A percentile compares a stretch with the other conserved stretches of the same genome.
Conservation (phyloP, 2,329 filamentous ascomycete species). For the Lasiodiplodia theobromae region DNA sequence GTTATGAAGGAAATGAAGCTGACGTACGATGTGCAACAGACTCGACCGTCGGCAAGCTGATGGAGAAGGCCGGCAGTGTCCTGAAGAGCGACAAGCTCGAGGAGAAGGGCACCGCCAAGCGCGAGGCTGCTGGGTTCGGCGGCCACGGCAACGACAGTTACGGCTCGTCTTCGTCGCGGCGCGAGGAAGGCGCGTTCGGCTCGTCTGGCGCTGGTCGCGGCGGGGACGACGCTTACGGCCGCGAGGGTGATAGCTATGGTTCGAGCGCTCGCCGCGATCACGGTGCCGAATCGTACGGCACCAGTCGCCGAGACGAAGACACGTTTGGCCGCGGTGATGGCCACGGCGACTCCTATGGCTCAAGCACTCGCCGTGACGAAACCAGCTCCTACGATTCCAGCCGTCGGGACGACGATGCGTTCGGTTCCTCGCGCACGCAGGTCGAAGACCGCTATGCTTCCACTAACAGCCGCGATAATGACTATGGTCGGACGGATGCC, state of each 20-base stretch:
- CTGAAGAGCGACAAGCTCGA: slow-evolving; percentile 58
- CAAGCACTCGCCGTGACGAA: neutral
- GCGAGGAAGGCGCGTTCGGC: too few species aligned
- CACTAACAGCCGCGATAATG: neutral
- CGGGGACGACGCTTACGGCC: slow-evolving; percentile 28
- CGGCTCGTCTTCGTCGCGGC: neutral
- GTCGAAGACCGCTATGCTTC: neutral
- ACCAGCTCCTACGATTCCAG: neutral
- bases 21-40: slow-evolving; percentile 41
- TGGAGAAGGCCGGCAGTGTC: slow-evolving; percentile 64
- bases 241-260: slow-evolving; percentile 5
- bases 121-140: slow-evolving; percentile 43
- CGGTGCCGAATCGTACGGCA: too few species aligned
- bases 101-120: slow-evolving; percentile 60
- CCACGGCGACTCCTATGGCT: slow-evolving; percentile 1
- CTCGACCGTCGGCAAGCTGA: slow-evolving; percentile 62
- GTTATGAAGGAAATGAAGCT: neutral
- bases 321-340: neutral
- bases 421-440: neutral
- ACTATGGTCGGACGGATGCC: neutral
- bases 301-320: neutral
- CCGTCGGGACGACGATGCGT: slow-evolving; percentile 7
- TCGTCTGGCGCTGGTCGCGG: slow-evolving; percentile 55
- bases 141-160: neutral
- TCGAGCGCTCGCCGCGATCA: neutral